Conservation (phyloP, 306 rosid species). For the Dryas alaskensis region DNA sequence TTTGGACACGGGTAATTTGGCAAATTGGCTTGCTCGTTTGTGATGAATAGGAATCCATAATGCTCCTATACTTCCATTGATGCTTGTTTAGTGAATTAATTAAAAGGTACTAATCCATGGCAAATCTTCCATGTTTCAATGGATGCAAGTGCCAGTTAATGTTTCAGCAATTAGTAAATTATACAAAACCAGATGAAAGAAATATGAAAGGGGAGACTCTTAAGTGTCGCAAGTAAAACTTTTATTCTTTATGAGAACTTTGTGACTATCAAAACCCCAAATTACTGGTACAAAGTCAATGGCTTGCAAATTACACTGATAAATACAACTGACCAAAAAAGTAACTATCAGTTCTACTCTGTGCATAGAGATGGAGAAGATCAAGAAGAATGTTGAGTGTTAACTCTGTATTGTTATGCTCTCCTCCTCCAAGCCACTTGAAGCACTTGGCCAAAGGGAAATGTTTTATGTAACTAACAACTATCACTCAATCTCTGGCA, state of each 20-base stretch:
- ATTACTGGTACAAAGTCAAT: constrained; percentile 13
- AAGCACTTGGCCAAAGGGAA: not conserved
- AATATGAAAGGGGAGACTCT: not conserved
- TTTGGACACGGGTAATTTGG: too few species aligned
- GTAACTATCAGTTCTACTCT: not conserved
- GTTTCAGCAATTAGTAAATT: too few species aligned
- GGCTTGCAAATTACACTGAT: not conserved
- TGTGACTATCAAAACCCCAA: constrained; percentile 3
- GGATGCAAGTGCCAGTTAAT: too few species aligned
- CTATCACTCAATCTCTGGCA: constrained; percentile 50
- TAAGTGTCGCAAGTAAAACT: not conserved
- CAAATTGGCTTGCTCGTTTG: too few species aligned
- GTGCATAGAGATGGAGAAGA: constrained; percentile 14
- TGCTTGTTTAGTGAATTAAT: too few species aligned
- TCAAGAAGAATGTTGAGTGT: constrained; percentile 7
- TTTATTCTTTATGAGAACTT: constrained; percentile 2
- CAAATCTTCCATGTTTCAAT: too few species aligned
- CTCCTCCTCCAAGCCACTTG: not conserved
- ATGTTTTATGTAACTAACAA: not conserved
- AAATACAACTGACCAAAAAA: not conserved
- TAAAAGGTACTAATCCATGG: too few species aligned
- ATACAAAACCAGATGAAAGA: too few species aligned
- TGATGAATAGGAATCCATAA: too few species aligned
- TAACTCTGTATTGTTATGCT: not conserved
- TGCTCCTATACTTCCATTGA: too few species aligned